These are phyloP conservation scores for Geranium incanum DNA, from an alignment of 441 rosid genomes.

Conservation along the genomic window DNA sequence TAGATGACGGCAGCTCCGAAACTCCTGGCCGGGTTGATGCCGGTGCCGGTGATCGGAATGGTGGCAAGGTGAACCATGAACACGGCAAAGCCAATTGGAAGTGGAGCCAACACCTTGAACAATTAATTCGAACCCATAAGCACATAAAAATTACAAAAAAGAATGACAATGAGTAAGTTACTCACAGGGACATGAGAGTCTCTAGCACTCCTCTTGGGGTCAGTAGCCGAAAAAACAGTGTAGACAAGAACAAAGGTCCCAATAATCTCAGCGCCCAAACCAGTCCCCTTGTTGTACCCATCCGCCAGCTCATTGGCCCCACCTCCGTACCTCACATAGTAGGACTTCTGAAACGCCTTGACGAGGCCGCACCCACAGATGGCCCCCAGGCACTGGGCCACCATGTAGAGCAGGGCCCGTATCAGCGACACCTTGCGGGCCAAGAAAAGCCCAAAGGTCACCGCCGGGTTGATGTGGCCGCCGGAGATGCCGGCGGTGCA, in stretches of 20 bases:
- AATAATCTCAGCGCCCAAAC: constrained; percentile 60
- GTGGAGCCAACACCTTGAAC: constrained; percentile 28
- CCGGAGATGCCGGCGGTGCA: constrained; percentile 62
- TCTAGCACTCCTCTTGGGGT: constrained; percentile 60
- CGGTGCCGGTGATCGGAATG: constrained; percentile 32
- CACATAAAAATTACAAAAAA: no score
- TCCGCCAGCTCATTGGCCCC: constrained; percentile 46
- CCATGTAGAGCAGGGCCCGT: constrained; percentile 31
- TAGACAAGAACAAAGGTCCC: constrained; percentile 31
- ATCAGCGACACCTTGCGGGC: constrained; percentile 25
- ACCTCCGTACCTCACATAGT: constrained; percentile 39
- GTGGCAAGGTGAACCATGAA: constrained; percentile 38
- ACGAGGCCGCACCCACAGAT: constrained; percentile 33
- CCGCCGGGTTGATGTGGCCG: constrained; percentile 38
- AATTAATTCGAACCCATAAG: background rate
- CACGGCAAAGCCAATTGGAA: constrained; percentile 30
- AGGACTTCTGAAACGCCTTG: constrained; percentile 30
- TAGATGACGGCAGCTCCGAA: constrained; percentile 36
- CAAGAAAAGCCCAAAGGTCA: constrained; percentile 30
- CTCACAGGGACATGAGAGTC: constrained; percentile 64
- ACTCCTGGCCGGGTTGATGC: constrained; percentile 38
- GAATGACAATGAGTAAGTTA: background rate
- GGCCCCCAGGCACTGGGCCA: constrained; percentile 34
- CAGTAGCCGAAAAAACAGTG: constrained; percentile 63
- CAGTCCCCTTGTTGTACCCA: constrained; percentile 53